phyloP scores from a whole-genome alignment of 805 yeast genomes.

The Blastobotrys peoriensis region DNA sequence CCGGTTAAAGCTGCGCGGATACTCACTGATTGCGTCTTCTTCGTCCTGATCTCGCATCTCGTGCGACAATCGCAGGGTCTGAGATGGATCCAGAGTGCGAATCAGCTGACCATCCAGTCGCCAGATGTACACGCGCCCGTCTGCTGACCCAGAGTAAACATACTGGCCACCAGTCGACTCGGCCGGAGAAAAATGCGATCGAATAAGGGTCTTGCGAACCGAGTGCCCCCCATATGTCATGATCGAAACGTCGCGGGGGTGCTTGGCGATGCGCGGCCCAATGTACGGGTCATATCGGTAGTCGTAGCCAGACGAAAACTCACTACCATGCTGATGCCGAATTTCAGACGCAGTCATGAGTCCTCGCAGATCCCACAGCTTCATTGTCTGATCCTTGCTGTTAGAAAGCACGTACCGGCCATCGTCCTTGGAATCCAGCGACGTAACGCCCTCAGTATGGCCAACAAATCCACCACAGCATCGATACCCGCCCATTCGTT shows the following conservation, averaged over 20 bases:
- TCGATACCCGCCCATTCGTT: slow-evolving; percentile 16
- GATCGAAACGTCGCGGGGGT: slow-evolving; percentile 25
- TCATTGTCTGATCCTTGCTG: slow-evolving; percentile 28
- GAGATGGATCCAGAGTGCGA: slow-evolving; percentile 2
- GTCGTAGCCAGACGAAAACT: slow-evolving; percentile 18
- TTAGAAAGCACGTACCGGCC: slow-evolving; percentile 26
- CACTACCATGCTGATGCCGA: slow-evolving; percentile 3
- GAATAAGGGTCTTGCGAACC: slow-evolving; percentile 25
- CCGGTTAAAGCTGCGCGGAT: not conserved
- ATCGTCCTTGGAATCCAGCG: slow-evolving; percentile 23
- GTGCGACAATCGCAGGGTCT: not conserved
- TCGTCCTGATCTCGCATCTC: not conserved
- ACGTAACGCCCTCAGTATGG: slow-evolving; percentile 28
- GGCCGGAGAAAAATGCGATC: slow-evolving; percentile 28
- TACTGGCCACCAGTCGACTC: slow-evolving; percentile 24
- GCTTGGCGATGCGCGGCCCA: slow-evolving; percentile 18
- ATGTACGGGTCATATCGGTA: slow-evolving; percentile 21
- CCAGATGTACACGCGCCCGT: slow-evolving; percentile 26
- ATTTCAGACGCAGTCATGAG: slow-evolving; percentile 5
- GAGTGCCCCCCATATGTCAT: slow-evolving; percentile 28
- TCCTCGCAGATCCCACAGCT: slow-evolving; percentile 28
- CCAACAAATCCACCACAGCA: slow-evolving; percentile 26
- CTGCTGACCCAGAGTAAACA: slow-evolving; percentile 27
- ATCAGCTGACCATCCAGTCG: slow-evolving; percentile 25
- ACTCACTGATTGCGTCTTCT: not conserved